Conservation (phyloP, 805 yeast species). For the Barnettozyma botsteinii region DNA sequence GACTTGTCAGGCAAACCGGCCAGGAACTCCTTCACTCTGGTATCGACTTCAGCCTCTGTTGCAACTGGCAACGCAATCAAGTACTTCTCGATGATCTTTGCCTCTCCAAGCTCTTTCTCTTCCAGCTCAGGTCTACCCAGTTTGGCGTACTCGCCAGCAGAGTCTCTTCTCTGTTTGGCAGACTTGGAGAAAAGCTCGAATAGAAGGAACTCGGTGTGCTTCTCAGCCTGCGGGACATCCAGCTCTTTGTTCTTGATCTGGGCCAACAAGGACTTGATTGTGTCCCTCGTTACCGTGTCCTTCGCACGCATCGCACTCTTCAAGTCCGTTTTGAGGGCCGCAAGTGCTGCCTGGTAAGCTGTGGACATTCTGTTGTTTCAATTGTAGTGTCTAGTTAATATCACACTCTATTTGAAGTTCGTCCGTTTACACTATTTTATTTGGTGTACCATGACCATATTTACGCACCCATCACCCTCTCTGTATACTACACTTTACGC, state of each 20-base stretch:
- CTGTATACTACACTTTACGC: too few species aligned
- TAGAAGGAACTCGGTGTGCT: slow-evolving; percentile 32
- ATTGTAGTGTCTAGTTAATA: neutral
- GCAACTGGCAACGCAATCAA: slow-evolving; percentile 41
- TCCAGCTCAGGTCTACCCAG: slow-evolving; percentile 48
- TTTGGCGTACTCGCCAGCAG: slow-evolving; percentile 40
- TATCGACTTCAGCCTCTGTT: slow-evolving; percentile 37
- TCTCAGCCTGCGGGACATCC: slow-evolving; percentile 27
- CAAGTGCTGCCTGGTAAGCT: slow-evolving; percentile 32
- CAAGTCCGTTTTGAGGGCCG: slow-evolving; percentile 35
- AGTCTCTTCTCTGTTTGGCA: slow-evolving; percentile 43
- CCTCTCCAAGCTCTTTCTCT: slow-evolving; percentile 45
- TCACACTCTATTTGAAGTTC: too few species aligned
- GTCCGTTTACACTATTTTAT: too few species aligned
- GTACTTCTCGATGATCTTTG: slow-evolving; percentile 36
- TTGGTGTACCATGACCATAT: too few species aligned
- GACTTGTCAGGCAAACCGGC: slow-evolving; percentile 16
- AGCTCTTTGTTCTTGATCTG: slow-evolving; percentile 40
- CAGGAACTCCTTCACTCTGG: slow-evolving; percentile 26
- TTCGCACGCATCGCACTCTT: slow-evolving; percentile 45
- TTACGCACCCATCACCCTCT: too few species aligned
- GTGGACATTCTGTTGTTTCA: slow-evolving; percentile 3
- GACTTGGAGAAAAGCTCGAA: slow-evolving; percentile 36
- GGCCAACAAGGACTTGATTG: slow-evolving; percentile 38
- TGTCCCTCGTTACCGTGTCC: slow-evolving; percentile 36